phyloP scores from a whole-genome alignment of 768 basidiomycete species.

The Phaeolepiota aurea region DNA sequence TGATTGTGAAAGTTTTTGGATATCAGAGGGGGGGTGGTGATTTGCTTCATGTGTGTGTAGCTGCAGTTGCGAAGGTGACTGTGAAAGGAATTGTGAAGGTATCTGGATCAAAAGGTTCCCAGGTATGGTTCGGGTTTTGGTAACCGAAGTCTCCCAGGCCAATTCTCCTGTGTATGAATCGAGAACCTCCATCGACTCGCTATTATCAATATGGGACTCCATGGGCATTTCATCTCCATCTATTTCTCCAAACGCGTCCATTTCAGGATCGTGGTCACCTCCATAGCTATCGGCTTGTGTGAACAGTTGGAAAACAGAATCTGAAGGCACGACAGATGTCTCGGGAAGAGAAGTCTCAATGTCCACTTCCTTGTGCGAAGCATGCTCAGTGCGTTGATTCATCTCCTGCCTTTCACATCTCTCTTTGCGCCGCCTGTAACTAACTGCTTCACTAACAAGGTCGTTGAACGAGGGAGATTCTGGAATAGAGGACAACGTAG shows the following conservation, averaged over 20 bases:
- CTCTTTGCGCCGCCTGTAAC: not conserved
- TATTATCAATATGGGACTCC: not conserved
- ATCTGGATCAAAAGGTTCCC: not conserved
- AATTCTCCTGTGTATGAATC: not conserved
- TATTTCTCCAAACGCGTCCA: not conserved
- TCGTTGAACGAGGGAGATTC: conserved; percentile 15
- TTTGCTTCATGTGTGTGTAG: not conserved
- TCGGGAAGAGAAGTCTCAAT: too few species aligned
- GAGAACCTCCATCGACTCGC: not conserved
- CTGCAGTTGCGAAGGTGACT: conserved; percentile 1
- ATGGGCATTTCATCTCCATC: not conserved
- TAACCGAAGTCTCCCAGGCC: not conserved
- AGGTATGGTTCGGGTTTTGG: not conserved
- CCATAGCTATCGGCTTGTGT: not conserved
- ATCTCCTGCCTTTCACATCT: not conserved
- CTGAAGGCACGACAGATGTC: too few species aligned
- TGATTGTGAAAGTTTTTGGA: not conserved
- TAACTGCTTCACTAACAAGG: conserved; percentile 8
- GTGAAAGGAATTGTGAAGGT: not conserved
- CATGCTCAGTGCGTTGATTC: not conserved
- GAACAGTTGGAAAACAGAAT: not conserved
- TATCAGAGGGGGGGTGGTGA: not conserved
- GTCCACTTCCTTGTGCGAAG: too few species aligned
- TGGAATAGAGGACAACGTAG: conserved; percentile 12
- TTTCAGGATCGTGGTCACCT: not conserved